phyloP scores from a whole-genome alignment of 495 filamentous ascomycete genomes.

The Hypoxylon rickii region DNA sequence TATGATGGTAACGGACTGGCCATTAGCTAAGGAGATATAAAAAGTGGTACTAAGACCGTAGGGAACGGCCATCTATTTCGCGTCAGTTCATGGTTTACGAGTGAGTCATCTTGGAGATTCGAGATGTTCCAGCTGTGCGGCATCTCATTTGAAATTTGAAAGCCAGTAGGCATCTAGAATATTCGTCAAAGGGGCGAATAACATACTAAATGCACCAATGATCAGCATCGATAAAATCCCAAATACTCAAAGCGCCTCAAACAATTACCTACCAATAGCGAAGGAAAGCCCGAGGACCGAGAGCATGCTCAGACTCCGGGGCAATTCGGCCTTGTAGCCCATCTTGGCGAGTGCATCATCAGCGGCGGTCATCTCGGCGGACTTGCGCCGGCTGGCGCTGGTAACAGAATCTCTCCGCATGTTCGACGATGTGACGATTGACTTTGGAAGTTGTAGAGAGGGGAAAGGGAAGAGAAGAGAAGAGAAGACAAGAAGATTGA shows the following conservation, averaged over 20 bases:
- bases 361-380: slow-evolving; percentile 26
- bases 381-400: slow-evolving; percentile 23
- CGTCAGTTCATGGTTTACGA: too few species aligned
- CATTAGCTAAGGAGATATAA: slow-evolving; percentile 67
- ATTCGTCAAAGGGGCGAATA: too few species aligned
- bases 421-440: neutral
- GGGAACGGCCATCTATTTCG: slow-evolving; percentile 16
- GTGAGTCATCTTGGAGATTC: too few species aligned
- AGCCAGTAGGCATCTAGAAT: too few species aligned
- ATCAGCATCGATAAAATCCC: too few species aligned
- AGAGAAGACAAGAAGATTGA: neutral
- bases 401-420: slow-evolving; percentile 22
- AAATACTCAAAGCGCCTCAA: too few species aligned
- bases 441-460: neutral
- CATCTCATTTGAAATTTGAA: too few species aligned
- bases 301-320: slow-evolving; percentile 66
- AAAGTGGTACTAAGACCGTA: slow-evolving; percentile 60
- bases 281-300: slow-evolving; percentile 65
- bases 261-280: slow-evolving; percentile 27
- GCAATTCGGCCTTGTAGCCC: slow-evolving; percentile 68
- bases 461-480: neutral
- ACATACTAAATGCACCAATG: too few species aligned
- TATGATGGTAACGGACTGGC: slow-evolving; percentile 55
- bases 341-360: slow-evolving; percentile 64
- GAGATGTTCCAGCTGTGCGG: too few species aligned